These are phyloP conservation scores for Phytophthora hybrid DNA, from an alignment of 352 stramenopile genomes.

Conservation along the genomic window DNA sequence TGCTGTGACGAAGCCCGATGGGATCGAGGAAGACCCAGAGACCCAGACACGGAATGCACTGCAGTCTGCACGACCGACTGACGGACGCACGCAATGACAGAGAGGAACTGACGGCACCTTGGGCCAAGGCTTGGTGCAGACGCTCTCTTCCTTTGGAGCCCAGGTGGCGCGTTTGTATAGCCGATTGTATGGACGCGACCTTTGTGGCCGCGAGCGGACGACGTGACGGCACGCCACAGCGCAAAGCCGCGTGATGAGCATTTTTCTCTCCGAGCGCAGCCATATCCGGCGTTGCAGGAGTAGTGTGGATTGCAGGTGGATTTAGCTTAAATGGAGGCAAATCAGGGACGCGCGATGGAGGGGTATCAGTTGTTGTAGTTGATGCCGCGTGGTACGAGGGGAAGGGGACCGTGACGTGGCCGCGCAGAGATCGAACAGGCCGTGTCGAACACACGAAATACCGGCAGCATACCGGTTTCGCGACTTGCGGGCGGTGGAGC, in stretches of 20 bases:
- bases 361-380: background rate
- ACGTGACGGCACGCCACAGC: background rate
- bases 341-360: background rate
- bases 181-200: background rate
- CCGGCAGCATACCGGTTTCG: too few species aligned
- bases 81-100: constrained; percentile 2
- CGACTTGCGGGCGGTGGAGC: too few species aligned
- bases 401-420: background rate
- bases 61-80: background rate
- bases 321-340: background rate
- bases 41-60: too few species aligned
- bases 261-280: background rate
- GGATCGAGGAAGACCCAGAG: background rate
- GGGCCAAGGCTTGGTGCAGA: background rate
- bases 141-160: background rate
- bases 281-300: background rate
- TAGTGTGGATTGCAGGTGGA: background rate
- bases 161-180: background rate
- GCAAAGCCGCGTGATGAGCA: background rate
- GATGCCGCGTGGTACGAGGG: background rate
- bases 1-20: background rate
- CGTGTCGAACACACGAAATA: too few species aligned
- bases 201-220: background rate
- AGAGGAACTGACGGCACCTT: constrained; percentile 10
- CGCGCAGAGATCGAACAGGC: too few species aligned